Evolutionary conservation across 2,329 filamentous ascomycete species (phyloP).

Genomic region (Ophiostoma populinum): DNA sequence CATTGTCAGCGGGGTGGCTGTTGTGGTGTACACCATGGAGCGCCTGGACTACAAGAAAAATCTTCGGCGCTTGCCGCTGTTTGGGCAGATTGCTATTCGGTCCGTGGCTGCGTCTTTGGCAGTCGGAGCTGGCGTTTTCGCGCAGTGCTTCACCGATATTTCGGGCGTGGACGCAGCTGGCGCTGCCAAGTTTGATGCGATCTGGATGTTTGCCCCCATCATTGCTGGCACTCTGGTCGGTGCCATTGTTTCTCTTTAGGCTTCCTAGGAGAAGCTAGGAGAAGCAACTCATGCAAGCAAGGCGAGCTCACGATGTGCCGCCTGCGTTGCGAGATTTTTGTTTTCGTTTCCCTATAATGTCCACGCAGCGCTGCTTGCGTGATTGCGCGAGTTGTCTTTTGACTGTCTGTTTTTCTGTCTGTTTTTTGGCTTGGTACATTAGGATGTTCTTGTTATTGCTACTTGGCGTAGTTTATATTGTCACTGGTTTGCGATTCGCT

Average conservation of each 20-base stretch:
- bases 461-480: no score
- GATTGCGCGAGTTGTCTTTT: no score
- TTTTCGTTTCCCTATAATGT: no score
- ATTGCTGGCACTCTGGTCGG: constrained; percentile 40
- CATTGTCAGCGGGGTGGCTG: constrained; percentile 19
- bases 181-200: constrained; percentile 51
- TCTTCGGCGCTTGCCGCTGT: neutral
- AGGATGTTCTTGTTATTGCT: no score
- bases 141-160: constrained; percentile 50
- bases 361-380: no score
- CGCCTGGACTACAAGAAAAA: neutral
- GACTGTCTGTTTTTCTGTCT: no score
- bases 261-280: no score
- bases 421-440: no score
- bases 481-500: no score
- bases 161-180: constrained; percentile 53
- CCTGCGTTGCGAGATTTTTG: no score
- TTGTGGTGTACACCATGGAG: constrained; percentile 57
- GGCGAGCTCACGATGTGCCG: no score
- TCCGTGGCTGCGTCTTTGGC: constrained; percentile 42
- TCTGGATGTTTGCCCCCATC: constrained; percentile 54
- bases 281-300: no score
- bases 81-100: constrained; percentile 37
- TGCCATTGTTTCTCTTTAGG: constrained; percentile 15
- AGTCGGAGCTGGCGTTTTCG: constrained; percentile 40